These are phyloP conservation scores for Colletotrichum cordylinicola DNA, from an alignment of 2,329 filamentous ascomycete genomes.

Conservation along the genomic window DNA sequence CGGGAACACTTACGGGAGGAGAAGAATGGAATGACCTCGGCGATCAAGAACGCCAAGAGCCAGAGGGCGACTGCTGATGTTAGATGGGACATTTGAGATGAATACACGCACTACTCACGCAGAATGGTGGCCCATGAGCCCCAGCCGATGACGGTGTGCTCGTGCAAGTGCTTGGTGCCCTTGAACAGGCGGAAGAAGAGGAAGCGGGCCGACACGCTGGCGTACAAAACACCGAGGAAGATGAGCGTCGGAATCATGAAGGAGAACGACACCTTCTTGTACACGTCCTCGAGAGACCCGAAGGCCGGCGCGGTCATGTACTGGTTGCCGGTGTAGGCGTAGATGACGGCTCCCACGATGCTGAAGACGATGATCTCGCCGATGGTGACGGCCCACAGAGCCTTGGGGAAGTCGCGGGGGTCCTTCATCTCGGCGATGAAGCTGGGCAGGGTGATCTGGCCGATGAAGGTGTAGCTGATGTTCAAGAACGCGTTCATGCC, in stretches of 20 bases:
- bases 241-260: slow-evolving; percentile 97
- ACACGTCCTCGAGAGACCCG: slow-evolving; percentile 78
- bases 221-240: slow-evolving; percentile 90
- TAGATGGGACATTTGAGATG: not conserved
- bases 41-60: slow-evolving; percentile 91
- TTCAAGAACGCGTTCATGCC: slow-evolving; percentile 92
- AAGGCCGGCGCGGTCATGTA: slow-evolving; percentile 91
- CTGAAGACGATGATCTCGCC: slow-evolving; percentile 87
- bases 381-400: slow-evolving; percentile 88
- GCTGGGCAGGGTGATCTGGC: slow-evolving; percentile 90
- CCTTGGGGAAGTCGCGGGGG: slow-evolving; percentile 84
- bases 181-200: slow-evolving; percentile 90
- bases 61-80: slow-evolving; percentile 63
- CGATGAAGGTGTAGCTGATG: slow-evolving; percentile 96
- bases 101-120: slow-evolving; percentile 38
- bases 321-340: slow-evolving; percentile 87
- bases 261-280: slow-evolving; percentile 88
- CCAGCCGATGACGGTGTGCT: slow-evolving; percentile 86
- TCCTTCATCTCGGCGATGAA: slow-evolving; percentile 95
- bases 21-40: slow-evolving; percentile 94
- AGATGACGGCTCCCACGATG: slow-evolving; percentile 80
- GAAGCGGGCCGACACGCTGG: slow-evolving; percentile 88
- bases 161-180: slow-evolving; percentile 75
- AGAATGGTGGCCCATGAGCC: slow-evolving; percentile 78
- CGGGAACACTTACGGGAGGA: slow-evolving; percentile 63